Conservation (phyloP, 371 early-diverging fungal genomes). For the Apophysomyces variabilis region DNA sequence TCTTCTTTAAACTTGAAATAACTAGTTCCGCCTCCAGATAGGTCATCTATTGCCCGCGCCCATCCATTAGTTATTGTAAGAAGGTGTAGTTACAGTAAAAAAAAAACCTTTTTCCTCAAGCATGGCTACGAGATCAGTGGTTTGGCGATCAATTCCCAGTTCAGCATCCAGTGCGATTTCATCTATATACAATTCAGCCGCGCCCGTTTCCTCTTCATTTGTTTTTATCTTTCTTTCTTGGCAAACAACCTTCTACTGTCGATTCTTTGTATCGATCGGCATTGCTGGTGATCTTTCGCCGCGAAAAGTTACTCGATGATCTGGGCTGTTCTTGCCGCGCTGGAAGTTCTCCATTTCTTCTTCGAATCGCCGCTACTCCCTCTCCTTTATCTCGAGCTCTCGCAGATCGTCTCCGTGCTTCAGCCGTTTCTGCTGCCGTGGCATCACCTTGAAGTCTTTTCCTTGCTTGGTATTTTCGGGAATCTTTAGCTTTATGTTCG, state of each 20-base stretch:
- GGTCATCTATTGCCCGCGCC: slow-evolving; percentile 21
- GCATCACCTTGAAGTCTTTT: slow-evolving; percentile 47
- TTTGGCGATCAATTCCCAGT: slow-evolving; percentile 56
- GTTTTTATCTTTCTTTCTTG: slow-evolving; percentile 32
- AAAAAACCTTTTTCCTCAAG: slow-evolving; percentile 40
- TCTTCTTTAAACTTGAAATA: slow-evolving; percentile 57
- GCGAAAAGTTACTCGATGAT: slow-evolving; percentile 24
- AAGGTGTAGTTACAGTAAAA: no score
- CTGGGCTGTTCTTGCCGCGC: slow-evolving; percentile 21
- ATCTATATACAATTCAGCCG: slow-evolving; percentile 21
- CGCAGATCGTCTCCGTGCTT: slow-evolving; percentile 32
- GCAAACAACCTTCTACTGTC: slow-evolving; percentile 11
- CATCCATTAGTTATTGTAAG: no score
- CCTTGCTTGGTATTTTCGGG: slow-evolving; percentile 46
- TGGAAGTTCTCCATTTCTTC: slow-evolving; percentile 45
- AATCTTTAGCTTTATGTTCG: slow-evolving; percentile 50
- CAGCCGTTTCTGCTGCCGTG: slow-evolving; percentile 43
- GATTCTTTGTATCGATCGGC: slow-evolving; percentile 42
- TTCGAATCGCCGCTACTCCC: slow-evolving; percentile 42
- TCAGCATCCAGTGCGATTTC: slow-evolving; percentile 45
- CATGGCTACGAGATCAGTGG: slow-evolving; percentile 47
- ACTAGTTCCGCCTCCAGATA: slow-evolving; percentile 27
- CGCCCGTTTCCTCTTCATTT: background rate
- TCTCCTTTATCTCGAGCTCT: slow-evolving; percentile 40
- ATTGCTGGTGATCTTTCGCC: slow-evolving; percentile 41